These are phyloP conservation scores for Amyloporia xantha DNA, from an alignment of 768 basidiomycete genomes.

Conservation along the genomic window DNA sequence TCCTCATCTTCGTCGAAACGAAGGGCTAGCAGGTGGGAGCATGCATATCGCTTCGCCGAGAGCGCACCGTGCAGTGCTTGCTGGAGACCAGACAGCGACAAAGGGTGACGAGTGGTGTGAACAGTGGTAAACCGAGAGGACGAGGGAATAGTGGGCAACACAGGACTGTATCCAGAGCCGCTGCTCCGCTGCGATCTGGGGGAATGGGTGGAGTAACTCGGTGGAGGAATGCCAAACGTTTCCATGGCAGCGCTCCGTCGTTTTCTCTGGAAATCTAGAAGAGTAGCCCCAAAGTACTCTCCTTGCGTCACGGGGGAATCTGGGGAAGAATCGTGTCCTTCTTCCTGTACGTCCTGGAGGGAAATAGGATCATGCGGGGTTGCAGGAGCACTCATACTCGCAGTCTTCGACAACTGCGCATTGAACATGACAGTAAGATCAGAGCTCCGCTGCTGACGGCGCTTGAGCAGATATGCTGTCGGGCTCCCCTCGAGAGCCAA, in stretches of 20 bases:
- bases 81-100: conserved; percentile 59
- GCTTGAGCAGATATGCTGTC: conserved; percentile 34
- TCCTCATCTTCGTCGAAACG: conserved; percentile 65
- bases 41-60: conserved; percentile 69
- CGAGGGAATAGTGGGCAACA: conserved; percentile 17
- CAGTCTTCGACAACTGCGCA: conserved; percentile 12
- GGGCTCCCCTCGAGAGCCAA: conserved; percentile 44
- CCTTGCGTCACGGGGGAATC: conserved; percentile 15
- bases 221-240: conserved; percentile 30
- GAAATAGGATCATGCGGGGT: conserved; percentile 21
- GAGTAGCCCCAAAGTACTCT: conserved; percentile 52
- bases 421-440: conserved; percentile 46
- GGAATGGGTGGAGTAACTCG: conserved; percentile 2
- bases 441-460: conserved; percentile 43
- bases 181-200: conserved; percentile 8
- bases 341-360: conserved; percentile 36
- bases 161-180: background rate
- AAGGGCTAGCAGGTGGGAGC: conserved; percentile 72
- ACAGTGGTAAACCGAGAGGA: conserved; percentile 59
- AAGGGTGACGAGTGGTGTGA: conserved; percentile 53
- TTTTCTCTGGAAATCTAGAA: conserved; percentile 52
- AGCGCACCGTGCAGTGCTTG: conserved; percentile 60
- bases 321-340: conserved; percentile 22
- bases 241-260: conserved; percentile 45
- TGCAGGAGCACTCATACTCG: conserved; percentile 37